Evolutionary conservation across 805 yeast genomes (phyloP).

Genomic region (Monosporozyma unispora): DNA sequence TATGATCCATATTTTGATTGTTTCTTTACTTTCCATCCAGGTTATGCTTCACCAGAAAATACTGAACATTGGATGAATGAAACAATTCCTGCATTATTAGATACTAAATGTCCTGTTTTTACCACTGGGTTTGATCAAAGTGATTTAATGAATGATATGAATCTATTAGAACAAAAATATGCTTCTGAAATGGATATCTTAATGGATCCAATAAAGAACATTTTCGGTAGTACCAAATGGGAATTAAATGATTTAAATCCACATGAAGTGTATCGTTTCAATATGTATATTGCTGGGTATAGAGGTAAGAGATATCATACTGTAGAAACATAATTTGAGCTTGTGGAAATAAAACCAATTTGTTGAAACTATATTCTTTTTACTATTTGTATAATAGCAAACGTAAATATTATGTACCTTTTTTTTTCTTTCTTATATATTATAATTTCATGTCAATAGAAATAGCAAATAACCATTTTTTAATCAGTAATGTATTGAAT

Average conservation of each 20-base stretch:
- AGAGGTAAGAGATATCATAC: constrained; percentile 98
- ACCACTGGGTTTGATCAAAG: constrained; percentile 81
- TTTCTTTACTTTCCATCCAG: constrained; percentile 94
- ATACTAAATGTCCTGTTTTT: constrained; percentile 86
- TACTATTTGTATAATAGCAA: neutral
- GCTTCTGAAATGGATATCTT: constrained; percentile 72
- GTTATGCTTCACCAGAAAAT: constrained; percentile 74
- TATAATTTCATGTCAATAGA: neutral
- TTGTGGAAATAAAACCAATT: neutral
- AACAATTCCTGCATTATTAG: constrained; percentile 76
- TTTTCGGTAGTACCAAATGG: constrained; percentile 84
- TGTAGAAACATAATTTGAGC: constrained; percentile 23
- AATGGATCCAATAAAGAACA: constrained; percentile 62
- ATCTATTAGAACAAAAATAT: constrained; percentile 58
- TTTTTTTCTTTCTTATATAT: neutral
- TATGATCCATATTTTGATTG: constrained; percentile 93
- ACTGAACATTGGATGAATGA: constrained; percentile 83
- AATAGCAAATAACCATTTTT: neutral
- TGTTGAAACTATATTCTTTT: neutral
- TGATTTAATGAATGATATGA: constrained; percentile 62
- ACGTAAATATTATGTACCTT: neutral
- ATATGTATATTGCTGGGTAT: constrained; percentile 81
- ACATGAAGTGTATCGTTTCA: constrained; percentile 86
- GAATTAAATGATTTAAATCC: constrained; percentile 89
- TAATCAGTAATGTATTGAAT: neutral